Evolutionary conservation across 148 eudicot species (phyloP).

Genomic region (Heliosperma pusillum): DNA sequence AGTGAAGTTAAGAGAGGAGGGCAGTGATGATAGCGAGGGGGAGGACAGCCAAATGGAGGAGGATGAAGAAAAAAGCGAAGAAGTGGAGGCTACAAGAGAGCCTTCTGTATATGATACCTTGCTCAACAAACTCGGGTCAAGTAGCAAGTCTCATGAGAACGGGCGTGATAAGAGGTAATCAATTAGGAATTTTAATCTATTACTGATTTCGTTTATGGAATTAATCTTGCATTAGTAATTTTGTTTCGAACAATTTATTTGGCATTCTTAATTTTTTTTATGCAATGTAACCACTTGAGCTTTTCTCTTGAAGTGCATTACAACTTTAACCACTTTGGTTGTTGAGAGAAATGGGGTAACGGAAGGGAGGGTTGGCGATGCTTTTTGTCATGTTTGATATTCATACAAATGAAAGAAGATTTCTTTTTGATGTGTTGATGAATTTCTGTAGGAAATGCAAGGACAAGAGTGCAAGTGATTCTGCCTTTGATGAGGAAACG

Average conservation of each 20-base stretch:
- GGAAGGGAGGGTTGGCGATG: too few relatives aligned
- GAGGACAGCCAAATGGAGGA: slow-evolving; percentile 26
- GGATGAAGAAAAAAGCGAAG: slow-evolving; percentile 36
- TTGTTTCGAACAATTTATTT: too few relatives aligned
- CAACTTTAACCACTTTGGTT: too few relatives aligned
- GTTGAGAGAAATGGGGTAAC: too few relatives aligned
- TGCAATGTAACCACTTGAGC: too few relatives aligned
- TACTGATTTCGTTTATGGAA: not conserved
- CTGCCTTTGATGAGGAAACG: slow-evolving; percentile 37
- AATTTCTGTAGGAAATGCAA: slow-evolving; percentile 37
- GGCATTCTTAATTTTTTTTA: too few relatives aligned
- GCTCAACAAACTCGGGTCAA: slow-evolving; percentile 40
- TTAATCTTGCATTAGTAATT: not conserved
- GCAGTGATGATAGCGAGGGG: not conserved
- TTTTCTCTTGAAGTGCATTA: too few relatives aligned
- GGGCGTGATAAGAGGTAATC: slow-evolving; percentile 24
- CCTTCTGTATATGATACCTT: slow-evolving; percentile 52
- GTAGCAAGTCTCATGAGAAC: slow-evolving; percentile 23
- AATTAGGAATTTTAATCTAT: not conserved
- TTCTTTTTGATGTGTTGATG: too few relatives aligned
- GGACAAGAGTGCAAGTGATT: slow-evolving; percentile 38
- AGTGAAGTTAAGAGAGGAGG: slow-evolving; percentile 24
- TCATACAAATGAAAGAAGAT: too few relatives aligned
- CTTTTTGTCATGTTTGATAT: too few relatives aligned
- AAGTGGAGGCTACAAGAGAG: slow-evolving; percentile 34